Evolutionary conservation across 2,329 filamentous ascomycete genomes (phyloP).

Genomic region (Ascocoryne sarcoides): DNA sequence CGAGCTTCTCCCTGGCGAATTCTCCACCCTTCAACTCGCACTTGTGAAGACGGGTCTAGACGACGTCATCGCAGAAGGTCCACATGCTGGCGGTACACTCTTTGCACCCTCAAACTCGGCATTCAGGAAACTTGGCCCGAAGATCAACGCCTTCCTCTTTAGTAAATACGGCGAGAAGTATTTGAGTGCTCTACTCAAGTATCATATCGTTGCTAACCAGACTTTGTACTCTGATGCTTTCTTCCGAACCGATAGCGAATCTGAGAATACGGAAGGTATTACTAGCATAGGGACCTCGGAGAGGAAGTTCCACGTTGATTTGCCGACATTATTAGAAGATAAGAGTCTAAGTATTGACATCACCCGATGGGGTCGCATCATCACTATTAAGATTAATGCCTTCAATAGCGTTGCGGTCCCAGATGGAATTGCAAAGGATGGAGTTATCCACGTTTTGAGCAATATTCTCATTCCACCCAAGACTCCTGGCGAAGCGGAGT

Average conservation of each 20-base stretch:
- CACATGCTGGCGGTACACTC: conserved; percentile 57
- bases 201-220: conserved; percentile 65
- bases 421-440: conserved; percentile 68
- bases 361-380: conserved; percentile 55
- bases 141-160: conserved; percentile 79
- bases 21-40: conserved; percentile 71
- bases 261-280: conserved; percentile 17
- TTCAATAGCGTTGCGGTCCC: conserved; percentile 55
- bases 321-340: conserved; percentile 64
- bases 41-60: conserved; percentile 66
- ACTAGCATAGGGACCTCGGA: conserved; percentile 27
- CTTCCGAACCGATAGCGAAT: conserved; percentile 44
- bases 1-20: conserved; percentile 54
- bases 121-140: conserved; percentile 65
- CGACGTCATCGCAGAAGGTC: conserved; percentile 46
- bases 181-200: conserved; percentile 68
- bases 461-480: conserved; percentile 67
- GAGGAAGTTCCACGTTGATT: conserved; percentile 50
- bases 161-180: conserved; percentile 66
- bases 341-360: conserved; percentile 65
- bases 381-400: conserved; percentile 68
- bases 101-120: conserved; percentile 77
- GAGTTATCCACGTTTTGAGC: conserved; percentile 71
- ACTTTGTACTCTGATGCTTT: conserved; percentile 80
- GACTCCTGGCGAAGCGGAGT: conserved; percentile 29